Evolutionary conservation across 2,329 filamentous ascomycete species (phyloP).

Genomic region (Claviceps monticola): DNA sequence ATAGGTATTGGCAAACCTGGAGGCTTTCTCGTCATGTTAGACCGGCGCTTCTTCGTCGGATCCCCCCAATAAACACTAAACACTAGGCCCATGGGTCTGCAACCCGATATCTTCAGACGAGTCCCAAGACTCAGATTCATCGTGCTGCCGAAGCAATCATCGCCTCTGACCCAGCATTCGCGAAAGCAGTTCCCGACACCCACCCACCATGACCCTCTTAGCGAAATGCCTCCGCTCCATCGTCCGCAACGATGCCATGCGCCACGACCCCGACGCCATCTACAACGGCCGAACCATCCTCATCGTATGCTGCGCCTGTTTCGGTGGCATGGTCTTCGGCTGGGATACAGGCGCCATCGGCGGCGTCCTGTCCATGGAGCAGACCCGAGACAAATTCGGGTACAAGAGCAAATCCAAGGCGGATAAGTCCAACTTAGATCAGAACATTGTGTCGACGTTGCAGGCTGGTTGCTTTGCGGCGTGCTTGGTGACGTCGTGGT

Average conservation of each 20-base stretch:
- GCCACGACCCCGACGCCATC: slow-evolving; percentile 49
- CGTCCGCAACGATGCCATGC: slow-evolving; percentile 60
- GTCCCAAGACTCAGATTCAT: too few species aligned
- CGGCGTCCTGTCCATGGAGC: slow-evolving; percentile 47
- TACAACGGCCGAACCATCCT: slow-evolving; percentile 57
- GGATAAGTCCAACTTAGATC: slow-evolving; percentile 38
- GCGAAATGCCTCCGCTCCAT: slow-evolving; percentile 36
- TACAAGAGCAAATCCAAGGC: slow-evolving; percentile 15
- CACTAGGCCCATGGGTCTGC: too few species aligned
- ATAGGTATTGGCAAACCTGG: not conserved
- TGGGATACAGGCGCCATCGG: slow-evolving; percentile 52
- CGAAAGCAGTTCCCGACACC: not conserved
- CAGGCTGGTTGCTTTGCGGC: slow-evolving; percentile 56
- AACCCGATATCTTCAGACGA: too few species aligned
- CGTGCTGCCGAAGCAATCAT: too few species aligned
- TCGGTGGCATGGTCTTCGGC: slow-evolving; percentile 44
- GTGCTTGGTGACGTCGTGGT: slow-evolving; percentile 40
- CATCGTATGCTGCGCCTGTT: slow-evolving; percentile 51
- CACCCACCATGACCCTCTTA: slow-evolving; percentile 22
- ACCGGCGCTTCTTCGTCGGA: too few species aligned
- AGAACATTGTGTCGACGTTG: slow-evolving; percentile 57
- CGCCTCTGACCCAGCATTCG: not conserved
- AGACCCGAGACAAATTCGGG: slow-evolving; percentile 35
- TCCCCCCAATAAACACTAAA: too few species aligned
- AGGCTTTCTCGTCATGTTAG: not conserved